Evolutionary conservation across 2,329 filamentous ascomycete genomes (phyloP).

Genomic region (Fusarium stilboides): DNA sequence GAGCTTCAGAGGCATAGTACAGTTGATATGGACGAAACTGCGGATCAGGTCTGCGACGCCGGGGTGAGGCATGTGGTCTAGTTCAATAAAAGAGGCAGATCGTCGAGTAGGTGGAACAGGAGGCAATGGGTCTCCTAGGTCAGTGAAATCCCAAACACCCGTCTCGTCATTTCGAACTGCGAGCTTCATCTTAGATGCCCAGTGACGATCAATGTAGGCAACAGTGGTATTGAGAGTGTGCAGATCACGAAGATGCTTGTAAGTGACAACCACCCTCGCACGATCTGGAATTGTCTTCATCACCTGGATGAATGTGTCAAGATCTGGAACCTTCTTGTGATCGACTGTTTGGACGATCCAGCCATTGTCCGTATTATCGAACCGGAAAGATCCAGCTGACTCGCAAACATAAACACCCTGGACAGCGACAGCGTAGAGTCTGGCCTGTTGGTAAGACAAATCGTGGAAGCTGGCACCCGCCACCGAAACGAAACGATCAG

Average conservation of each 20-base stretch:
- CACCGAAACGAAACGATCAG: conserved; percentile 94
- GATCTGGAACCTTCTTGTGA: conserved; percentile 89
- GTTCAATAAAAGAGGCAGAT: conserved; percentile 91
- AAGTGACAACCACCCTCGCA: conserved; percentile 91
- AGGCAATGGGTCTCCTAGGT: conserved; percentile 85
- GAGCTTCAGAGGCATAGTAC: conserved; percentile 94
- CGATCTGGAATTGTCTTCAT: conserved; percentile 88
- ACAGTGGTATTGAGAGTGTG: conserved; percentile 96
- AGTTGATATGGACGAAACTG: conserved; percentile 94
- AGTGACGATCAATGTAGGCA: conserved; percentile 93
- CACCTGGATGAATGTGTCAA: conserved; percentile 91
- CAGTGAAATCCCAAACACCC: conserved; percentile 94
- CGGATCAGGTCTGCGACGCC: conserved; percentile 94
- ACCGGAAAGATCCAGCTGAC: conserved; percentile 92
- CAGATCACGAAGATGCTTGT: conserved; percentile 94
- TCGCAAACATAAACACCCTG: conserved; percentile 97
- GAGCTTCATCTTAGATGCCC: conserved; percentile 94
- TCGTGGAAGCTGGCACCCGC: conserved; percentile 96
- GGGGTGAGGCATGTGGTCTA: conserved; percentile 89
- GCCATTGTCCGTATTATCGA: conserved; percentile 90
- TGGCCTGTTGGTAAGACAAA: conserved; percentile 97
- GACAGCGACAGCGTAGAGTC: conserved; percentile 91
- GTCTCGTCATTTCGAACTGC: conserved; percentile 91
- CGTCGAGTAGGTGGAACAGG: conserved; percentile 79
- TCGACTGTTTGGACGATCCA: conserved; percentile 96